A percentile compares a stretch with the other conserved stretches of the same genome.
These are phyloP conservation scores for Mycena galericulata DNA, from an alignment of 768 basidiomycete species.

Conservation along the genomic window DNA sequence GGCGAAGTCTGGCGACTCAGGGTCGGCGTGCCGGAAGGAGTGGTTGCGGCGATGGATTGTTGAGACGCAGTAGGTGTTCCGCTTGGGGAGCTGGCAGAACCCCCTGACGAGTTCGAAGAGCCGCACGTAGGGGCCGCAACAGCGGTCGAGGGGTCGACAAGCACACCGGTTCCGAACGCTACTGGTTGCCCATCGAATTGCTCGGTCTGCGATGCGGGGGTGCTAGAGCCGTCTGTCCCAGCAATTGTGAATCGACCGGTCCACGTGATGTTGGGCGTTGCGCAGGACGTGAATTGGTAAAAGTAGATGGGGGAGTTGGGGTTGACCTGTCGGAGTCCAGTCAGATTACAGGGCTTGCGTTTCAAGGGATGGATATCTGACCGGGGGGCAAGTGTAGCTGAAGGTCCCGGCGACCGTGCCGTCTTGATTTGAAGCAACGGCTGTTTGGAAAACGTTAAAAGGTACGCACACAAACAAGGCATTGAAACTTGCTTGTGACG, in stretches of 20 bases:
- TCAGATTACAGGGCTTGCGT: neutral
- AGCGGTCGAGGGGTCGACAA: constrained; percentile 59
- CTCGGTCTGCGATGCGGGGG: constrained; percentile 66
- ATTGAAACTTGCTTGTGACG: constrained; percentile 66
- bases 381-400: constrained; percentile 75
- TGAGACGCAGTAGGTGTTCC: neutral
- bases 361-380: constrained; percentile 51
- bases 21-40: neutral
- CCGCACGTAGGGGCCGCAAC: constrained; percentile 49
- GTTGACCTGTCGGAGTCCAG: constrained; percentile 59
- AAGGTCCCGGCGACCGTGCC: constrained; percentile 67
- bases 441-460: constrained; percentile 48
- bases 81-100: neutral
- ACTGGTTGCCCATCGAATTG: constrained; percentile 60
- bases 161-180: constrained; percentile 75
- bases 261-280: constrained; percentile 63
- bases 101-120: constrained; percentile 4
- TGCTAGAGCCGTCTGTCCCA: constrained; percentile 56
- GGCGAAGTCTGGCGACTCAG: neutral
- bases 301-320: constrained; percentile 81
- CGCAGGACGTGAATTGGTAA: constrained; percentile 75
- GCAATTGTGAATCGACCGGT: constrained; percentile 85
- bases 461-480: neutral
- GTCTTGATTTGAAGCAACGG: constrained; percentile 70
- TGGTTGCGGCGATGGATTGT: neutral